Conservation (phyloP, 2,329 filamentous ascomycete species). For the Coccinonectria pachysandricola region DNA sequence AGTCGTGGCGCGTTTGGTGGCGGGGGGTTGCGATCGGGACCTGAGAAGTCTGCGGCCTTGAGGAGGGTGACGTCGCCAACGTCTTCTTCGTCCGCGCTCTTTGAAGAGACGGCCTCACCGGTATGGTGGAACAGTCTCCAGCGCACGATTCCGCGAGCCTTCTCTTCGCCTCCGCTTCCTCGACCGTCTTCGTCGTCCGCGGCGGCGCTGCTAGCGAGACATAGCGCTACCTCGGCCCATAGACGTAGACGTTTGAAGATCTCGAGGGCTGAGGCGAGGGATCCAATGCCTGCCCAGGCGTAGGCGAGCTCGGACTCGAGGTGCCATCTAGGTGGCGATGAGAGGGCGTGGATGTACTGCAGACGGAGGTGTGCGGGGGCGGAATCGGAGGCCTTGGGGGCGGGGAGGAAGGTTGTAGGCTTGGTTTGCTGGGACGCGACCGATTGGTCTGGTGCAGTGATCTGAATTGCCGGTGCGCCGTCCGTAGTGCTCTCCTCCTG, state of each 20-base stretch:
- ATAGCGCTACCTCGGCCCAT: conserved; percentile 92
- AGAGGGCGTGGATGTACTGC: conserved; percentile 73
- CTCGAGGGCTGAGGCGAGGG: conserved; percentile 78
- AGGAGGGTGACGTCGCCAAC: conserved; percentile 42
- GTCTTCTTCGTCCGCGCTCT: conserved; percentile 41
- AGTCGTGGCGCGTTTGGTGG: conserved; percentile 77
- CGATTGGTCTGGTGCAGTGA: conserved; percentile 29
- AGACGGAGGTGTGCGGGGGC: conserved; percentile 69
- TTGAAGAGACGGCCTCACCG: conserved; percentile 21
- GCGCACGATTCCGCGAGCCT: conserved; percentile 66
- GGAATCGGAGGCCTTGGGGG: conserved; percentile 63
- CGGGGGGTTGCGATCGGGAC: conserved; percentile 56
- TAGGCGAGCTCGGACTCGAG: conserved; percentile 87
- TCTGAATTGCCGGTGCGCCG: conserved; percentile 34
- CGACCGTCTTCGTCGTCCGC: conserved; percentile 48
- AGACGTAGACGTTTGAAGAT: conserved; percentile 90
- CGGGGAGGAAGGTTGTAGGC: conserved; percentile 72
- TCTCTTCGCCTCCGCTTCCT: conserved; percentile 58
- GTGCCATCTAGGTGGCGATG: conserved; percentile 82
- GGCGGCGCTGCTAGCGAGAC: conserved; percentile 55
- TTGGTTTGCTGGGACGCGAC: conserved; percentile 23
- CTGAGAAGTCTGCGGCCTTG: conserved; percentile 42
- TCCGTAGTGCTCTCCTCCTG: conserved; percentile 16
- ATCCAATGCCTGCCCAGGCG: conserved; percentile 84
- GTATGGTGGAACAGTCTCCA: conserved; percentile 68